These are phyloP conservation scores for Cyanophora paradoxa DNA, from an alignment of 78 protist species.

Conservation along the genomic window DNA sequence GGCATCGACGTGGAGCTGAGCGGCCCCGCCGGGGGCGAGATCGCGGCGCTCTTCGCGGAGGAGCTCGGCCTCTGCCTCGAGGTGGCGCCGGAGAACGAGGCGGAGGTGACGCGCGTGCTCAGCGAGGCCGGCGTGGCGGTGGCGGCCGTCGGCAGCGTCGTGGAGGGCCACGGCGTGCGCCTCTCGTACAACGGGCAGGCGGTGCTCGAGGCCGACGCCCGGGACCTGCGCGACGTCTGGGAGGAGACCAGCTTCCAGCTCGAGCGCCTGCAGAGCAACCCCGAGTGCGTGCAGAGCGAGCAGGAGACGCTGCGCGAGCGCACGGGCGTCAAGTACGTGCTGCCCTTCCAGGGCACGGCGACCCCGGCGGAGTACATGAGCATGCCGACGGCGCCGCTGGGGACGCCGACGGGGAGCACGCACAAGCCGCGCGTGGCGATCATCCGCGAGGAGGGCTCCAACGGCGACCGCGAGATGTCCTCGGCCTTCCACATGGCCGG, in stretches of 20 bases:
- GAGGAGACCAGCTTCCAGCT: constrained; percentile 63
- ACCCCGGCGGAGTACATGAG: too few species aligned
- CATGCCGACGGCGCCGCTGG: background rate
- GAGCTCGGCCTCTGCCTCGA: constrained; percentile 70
- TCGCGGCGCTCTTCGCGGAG: constrained; percentile 66
- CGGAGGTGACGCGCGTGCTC: background rate
- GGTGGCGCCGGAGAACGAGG: constrained; percentile 1
- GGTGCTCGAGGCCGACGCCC: background rate
- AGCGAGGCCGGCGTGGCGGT: constrained; percentile 12
- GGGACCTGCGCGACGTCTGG: constrained; percentile 53
- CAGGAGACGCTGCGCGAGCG: constrained; percentile 15
- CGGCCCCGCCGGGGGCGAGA: background rate
- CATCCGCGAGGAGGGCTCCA: constrained; percentile 83
- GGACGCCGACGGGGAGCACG: background rate
- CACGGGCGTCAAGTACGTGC: background rate
- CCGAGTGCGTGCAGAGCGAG: constrained; percentile 61
- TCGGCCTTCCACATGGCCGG: constrained; percentile 74
- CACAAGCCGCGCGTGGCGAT: constrained; percentile 63
- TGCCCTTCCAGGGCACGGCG: constrained; percentile 29
- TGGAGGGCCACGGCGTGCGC: background rate
- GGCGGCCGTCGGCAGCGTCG: background rate
- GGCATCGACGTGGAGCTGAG: constrained; percentile 43
- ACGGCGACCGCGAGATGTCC: constrained; percentile 88
- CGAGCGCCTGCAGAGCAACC: constrained; percentile 65
- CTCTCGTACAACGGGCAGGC: background rate